Evolutionary conservation across 1,284 basidiomycete species (phyloP), one percentile per base, ranked within the genome.

Genomic region (Leccinum subspadiceum): DNA sequence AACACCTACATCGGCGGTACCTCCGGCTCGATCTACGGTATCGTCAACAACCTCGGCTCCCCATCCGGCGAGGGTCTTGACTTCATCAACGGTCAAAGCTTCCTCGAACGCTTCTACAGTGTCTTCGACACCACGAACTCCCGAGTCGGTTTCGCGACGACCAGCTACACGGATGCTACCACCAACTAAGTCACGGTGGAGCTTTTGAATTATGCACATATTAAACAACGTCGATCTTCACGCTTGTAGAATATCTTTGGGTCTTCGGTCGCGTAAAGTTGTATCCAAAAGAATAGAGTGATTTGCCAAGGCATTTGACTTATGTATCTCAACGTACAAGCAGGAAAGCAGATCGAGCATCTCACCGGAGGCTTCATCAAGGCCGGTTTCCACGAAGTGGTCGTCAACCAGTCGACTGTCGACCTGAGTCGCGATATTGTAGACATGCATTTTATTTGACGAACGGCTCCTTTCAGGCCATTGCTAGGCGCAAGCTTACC

Each of bases 311-410:
- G n/a, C 39, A 41, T 17, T 15, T 41, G 39, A 41, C 5, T 9
- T 39, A 2, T 39, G 37, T n/a, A 39, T 39, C 8, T n/a, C 37
- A n/a, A 39, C 13, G 87, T 96, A 0, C 94, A 97, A 75, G 93
- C 94, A 2, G 94, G 93, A 49, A 96, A 94, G 73, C 94, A 96
- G 71, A 82, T 96, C 7, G 94, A 96, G 72, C 92, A 95, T 76
- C 77, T 95, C 56, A 91, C 86, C 17, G 93, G 91, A 5, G 94
- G 94, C 0, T 76, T 95, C 17, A 85, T 97, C 70, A 92, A 92
- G 68, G 94, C 93, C n/a, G 93, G 94, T 3, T 95, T 84, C 73
- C 94, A 96, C 66, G 93, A 96, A 69, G 94, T 97, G 2, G 90
- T 93, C 0, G 93, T 94, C 50, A 96, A 92, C 59, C 83, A 87